Evolutionary conservation across 805 yeast species (phyloP), one percentile per base, ranked within the genome.

Genomic region (Yarrowia deformans): DNA sequence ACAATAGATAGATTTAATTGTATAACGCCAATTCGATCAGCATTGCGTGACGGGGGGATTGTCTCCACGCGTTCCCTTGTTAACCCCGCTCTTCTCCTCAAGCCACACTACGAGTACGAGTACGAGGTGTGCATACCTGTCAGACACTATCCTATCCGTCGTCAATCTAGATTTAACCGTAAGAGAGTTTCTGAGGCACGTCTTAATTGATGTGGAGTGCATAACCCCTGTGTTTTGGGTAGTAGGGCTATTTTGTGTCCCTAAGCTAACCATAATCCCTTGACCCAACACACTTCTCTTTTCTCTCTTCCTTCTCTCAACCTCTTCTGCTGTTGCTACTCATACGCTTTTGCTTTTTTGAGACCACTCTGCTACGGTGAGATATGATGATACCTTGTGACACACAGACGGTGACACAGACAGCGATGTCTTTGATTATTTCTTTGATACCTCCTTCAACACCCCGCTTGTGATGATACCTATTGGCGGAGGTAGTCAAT

Each of bases 361-460:
- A 54, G n/a, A 54, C 60, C 60, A 54, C 60, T 23, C 29, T 54
- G 45, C 60, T 54, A 54, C 60, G 60, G 60, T 54, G 45, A 54
- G 60, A 54, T 37, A 35, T 14, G 55, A n/a, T 43, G 60, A 54
- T 37, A 35, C 19, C 40, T 7, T 43, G 46, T 9, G 23, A 43
- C 8, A 43, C 23, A n/a, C 46, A 5, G 8, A 18, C 35, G 35
- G 8, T 8, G 35, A 34, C 37, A 34, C 29, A 23, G 29, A 23
- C 29, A 23, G 29, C 4, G 29, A 23, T 23, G 16, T 5, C 16
- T 10, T 8, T 42, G 45, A 39, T 13, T n/a, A n/a, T n/a, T n/a
- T n/a, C n/a, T n/a, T n/a, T 23, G 13, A 39, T 39, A 32, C 32
- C 16, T 4, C 16, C 8, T 23, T 2, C 29, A 23, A 29, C 54